Evolutionary conservation across 345 rosid species (phyloP).

Genomic region (Gossypium arboreum): DNA sequence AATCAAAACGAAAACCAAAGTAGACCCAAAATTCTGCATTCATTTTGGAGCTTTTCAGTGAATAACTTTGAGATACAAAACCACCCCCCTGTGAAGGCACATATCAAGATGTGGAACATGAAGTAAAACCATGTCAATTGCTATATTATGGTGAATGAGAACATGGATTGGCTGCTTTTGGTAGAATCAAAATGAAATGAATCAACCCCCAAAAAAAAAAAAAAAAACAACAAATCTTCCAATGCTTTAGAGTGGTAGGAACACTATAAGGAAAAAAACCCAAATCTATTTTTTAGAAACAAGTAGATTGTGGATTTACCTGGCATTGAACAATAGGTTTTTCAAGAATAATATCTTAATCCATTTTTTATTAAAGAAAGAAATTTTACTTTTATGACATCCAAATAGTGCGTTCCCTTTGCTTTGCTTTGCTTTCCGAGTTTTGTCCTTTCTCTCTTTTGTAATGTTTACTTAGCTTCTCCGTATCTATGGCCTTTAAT

Average conservation of each 20-base stretch:
- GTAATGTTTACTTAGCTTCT: slow-evolving; percentile 8
- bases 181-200: not conserved
- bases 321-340: slow-evolving; percentile 11
- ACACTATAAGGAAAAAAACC: not conserved
- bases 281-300: not conserved
- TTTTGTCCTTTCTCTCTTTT: slow-evolving; percentile 14
- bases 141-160: too few species aligned
- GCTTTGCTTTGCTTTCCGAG: slow-evolving; percentile 27
- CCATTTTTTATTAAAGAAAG: slow-evolving; percentile 23
- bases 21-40: not conserved
- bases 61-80: not conserved
- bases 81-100: not conserved
- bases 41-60: slow-evolving; percentile 3
- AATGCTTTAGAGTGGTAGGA: not conserved
- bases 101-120: not conserved
- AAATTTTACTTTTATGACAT: slow-evolving; percentile 28
- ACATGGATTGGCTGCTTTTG: not conserved
- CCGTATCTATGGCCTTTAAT: slow-evolving; percentile 30
- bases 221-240: not conserved
- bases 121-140: not conserved
- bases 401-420: slow-evolving; percentile 37
- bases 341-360: slow-evolving; percentile 27
- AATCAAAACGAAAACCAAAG: slow-evolving; percentile 8
- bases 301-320: slow-evolving; percentile 2
- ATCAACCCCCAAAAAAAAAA: not conserved